phyloP scores from a whole-genome alignment of 2,329 filamentous ascomycete species.

The Trichoderma koningiopsis region DNA sequence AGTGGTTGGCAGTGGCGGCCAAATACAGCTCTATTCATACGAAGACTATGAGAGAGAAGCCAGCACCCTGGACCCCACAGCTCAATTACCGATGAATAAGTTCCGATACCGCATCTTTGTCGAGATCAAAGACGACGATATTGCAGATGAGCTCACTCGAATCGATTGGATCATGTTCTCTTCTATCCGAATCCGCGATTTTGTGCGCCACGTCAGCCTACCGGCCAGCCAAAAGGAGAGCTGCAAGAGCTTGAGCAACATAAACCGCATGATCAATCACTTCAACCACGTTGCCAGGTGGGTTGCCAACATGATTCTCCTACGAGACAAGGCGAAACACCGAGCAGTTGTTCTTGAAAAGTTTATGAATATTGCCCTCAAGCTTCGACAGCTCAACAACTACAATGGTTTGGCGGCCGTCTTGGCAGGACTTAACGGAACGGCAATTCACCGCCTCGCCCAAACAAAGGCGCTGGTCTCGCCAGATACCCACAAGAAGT shows the following conservation, averaged over 20 bases:
- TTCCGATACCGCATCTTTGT: constrained; percentile 88
- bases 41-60: constrained; percentile 84
- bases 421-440: constrained; percentile 87
- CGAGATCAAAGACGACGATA: constrained; percentile 78
- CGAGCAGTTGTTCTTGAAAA: constrained; percentile 89
- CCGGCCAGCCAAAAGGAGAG: constrained; percentile 70
- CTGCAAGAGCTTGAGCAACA: constrained; percentile 77
- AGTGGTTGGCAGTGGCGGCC: constrained; percentile 44
- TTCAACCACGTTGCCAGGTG: constrained; percentile 85
- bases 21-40: constrained; percentile 64
- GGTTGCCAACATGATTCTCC: constrained; percentile 79
- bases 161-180: constrained; percentile 99
- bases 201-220: constrained; percentile 87
- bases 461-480: constrained; percentile 79
- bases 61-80: constrained; percentile 67
- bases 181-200: constrained; percentile 87
- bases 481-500: constrained; percentile 73
- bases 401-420: constrained; percentile 96
- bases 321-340: constrained; percentile 95
- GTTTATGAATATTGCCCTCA: constrained; percentile 87
- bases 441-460: constrained; percentile 78
- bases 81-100: constrained; percentile 74
- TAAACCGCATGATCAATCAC: constrained; percentile 92
- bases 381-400: constrained; percentile 89
- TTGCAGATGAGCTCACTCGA: constrained; percentile 88